These are phyloP conservation scores for Zangia roseola DNA, from an alignment of 768 basidiomycete genomes.

Conservation along the genomic window DNA sequence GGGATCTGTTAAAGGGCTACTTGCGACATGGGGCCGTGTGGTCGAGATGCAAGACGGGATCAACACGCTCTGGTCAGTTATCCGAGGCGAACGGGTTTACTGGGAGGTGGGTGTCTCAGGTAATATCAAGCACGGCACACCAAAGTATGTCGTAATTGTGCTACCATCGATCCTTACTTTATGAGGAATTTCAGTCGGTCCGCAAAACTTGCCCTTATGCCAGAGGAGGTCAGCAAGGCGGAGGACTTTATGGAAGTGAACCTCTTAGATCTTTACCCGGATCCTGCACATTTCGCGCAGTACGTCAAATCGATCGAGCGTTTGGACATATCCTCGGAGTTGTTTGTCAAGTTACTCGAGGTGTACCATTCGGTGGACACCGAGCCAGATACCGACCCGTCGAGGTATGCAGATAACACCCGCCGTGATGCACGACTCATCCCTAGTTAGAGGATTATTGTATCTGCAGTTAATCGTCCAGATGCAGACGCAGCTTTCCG, in stretches of 20 bases:
- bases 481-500: conserved; percentile 70
- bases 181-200: conserved; percentile 4
- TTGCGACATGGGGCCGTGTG: conserved; percentile 77
- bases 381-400: conserved; percentile 22
- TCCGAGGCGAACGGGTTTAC: conserved; percentile 46
- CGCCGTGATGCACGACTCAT: not conserved
- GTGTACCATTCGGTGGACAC: conserved; percentile 46
- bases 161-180: not conserved
- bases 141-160: conserved; percentile 39
- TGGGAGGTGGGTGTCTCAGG: conserved; percentile 62
- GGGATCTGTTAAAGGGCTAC: conserved; percentile 56
- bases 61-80: conserved; percentile 57
- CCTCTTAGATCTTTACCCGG: conserved; percentile 68
- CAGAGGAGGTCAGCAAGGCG: conserved; percentile 43
- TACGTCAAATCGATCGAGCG: conserved; percentile 67
- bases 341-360: conserved; percentile 77
- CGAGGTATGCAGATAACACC: conserved; percentile 15
- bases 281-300: conserved; percentile 66
- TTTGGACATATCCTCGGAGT: conserved; percentile 63
- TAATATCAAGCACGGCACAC: conserved; percentile 38
- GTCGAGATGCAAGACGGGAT: conserved; percentile 51
- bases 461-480: conserved; percentile 80
- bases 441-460: conserved; percentile 53
- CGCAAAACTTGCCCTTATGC: conserved; percentile 45
- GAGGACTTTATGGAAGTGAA: conserved; percentile 45